Evolutionary conservation across 805 yeast genomes (phyloP).

Genomic region (Yarrowia sp.): DNA sequence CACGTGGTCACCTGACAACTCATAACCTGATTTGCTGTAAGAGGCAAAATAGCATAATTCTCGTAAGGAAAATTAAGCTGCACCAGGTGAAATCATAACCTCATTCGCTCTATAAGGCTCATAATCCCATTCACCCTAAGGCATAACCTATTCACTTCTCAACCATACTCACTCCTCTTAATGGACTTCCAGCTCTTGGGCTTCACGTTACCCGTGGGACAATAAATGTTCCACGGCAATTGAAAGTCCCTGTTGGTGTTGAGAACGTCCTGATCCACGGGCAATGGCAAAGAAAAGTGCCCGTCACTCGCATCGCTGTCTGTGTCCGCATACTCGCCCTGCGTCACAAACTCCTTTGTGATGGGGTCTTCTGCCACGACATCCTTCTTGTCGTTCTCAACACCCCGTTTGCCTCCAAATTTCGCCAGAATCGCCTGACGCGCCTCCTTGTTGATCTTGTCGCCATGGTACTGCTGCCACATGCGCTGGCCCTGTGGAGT

Average conservation of each 20-base stretch:
- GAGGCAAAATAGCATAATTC: no score
- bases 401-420: not conserved
- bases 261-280: conserved; percentile 13
- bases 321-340: conserved; percentile 14
- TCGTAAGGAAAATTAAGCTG: no score
- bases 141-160: no score
- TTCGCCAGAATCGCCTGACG: conserved; percentile 11
- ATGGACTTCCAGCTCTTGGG: conserved; percentile 38
- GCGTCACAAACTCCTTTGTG: conserved; percentile 4
- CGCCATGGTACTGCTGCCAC: conserved; percentile 19
- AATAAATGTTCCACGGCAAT: conserved; percentile 40
- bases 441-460: not conserved
- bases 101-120: no score
- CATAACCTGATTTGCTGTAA: no score
- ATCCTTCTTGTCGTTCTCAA: not conserved
- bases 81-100: no score
- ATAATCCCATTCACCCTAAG: no score
- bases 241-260: conserved; percentile 32
- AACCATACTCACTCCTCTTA: conserved; percentile 31
- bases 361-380: not conserved
- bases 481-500: conserved; percentile 3
- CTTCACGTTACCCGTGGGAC: conserved; percentile 36
- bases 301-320: not conserved
- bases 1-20: no score
- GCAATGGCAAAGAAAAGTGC: conserved; percentile 26